These are phyloP conservation scores for Xanthoceras sorbifolium DNA, from an alignment of 345 rosid genomes.

Conservation along the genomic window DNA sequence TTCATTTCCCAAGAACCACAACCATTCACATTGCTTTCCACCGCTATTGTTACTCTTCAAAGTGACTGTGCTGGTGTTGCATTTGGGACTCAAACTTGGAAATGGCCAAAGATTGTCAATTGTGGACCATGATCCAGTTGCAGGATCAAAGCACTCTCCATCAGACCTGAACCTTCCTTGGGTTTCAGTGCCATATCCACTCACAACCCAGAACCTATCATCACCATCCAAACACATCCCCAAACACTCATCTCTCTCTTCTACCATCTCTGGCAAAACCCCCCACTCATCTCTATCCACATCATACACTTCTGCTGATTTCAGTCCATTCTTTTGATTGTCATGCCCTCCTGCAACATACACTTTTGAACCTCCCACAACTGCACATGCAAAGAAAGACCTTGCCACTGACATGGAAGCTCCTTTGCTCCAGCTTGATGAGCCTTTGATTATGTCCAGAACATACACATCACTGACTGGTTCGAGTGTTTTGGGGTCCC, in stretches of 20 bases:
- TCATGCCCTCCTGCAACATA: slow-evolving; percentile 74
- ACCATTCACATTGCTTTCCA: slow-evolving; percentile 22
- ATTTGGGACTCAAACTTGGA: slow-evolving; percentile 40
- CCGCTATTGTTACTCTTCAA: neutral
- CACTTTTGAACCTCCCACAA: slow-evolving; percentile 32
- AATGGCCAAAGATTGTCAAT: slow-evolving; percentile 43
- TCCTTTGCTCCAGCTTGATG: slow-evolving; percentile 44
- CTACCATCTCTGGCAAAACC: slow-evolving; percentile 41
- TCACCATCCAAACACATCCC: slow-evolving; percentile 46
- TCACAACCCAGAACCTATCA: slow-evolving; percentile 47
- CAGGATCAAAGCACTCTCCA: slow-evolving; percentile 48
- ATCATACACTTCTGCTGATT: slow-evolving; percentile 52
- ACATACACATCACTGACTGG: slow-evolving; percentile 45
- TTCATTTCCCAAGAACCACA: slow-evolving; percentile 33
- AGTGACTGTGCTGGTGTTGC: slow-evolving; percentile 19
- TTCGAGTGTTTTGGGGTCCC: slow-evolving; percentile 54
- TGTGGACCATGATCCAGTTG: slow-evolving; percentile 33
- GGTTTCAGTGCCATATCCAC: slow-evolving; percentile 54
- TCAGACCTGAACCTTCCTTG: slow-evolving; percentile 54
- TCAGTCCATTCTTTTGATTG: slow-evolving; percentile 53
- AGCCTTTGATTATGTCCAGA: slow-evolving; percentile 34
- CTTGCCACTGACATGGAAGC: slow-evolving; percentile 50
- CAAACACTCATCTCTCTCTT: slow-evolving; percentile 58
- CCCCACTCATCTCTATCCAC: slow-evolving; percentile 54
- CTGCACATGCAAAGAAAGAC: slow-evolving; percentile 54